Conservation (phyloP, 257 asterid species). For the Lithospermum erythrorhizon region DNA sequence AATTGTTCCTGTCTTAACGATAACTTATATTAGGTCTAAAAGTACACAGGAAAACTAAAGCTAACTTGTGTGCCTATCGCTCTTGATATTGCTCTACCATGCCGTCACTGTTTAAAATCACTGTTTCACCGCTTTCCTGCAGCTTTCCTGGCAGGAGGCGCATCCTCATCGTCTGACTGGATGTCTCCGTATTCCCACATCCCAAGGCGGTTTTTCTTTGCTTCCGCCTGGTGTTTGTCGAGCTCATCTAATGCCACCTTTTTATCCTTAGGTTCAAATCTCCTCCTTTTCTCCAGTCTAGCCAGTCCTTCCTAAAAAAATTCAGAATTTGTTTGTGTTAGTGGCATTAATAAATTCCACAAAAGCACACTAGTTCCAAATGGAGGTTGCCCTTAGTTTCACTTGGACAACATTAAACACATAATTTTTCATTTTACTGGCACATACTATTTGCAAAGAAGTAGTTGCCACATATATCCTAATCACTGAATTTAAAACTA, state of each 20-base stretch:
- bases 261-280: slow-evolving; percentile 56
- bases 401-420: no score
- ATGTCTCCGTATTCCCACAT: slow-evolving; percentile 99
- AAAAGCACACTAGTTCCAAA: not conserved
- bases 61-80: slow-evolving; percentile 18
- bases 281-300: slow-evolving; percentile 85
- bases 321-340: slow-evolving; percentile 1
- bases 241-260: slow-evolving; percentile 57
- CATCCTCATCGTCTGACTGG: slow-evolving; percentile 89
- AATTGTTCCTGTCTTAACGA: slow-evolving; percentile 31
- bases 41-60: slow-evolving; percentile 17
- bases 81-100: slow-evolving; percentile 2
- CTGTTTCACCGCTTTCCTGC: slow-evolving; percentile 66
- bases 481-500: no score
- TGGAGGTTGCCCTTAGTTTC: not conserved
- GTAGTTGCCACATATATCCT: no score
- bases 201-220: slow-evolving; percentile 51
- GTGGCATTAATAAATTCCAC: not conserved
- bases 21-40: slow-evolving; percentile 9
- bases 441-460: no score
- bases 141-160: slow-evolving; percentile 50
- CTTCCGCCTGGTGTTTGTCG: slow-evolving; percentile 71
- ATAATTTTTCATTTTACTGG: not conserved
- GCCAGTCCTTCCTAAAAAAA: slow-evolving; percentile 80
- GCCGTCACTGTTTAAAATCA: no score